Evolutionary conservation across 805 yeast genomes (phyloP).

Genomic region (Candida silvicultrix): DNA sequence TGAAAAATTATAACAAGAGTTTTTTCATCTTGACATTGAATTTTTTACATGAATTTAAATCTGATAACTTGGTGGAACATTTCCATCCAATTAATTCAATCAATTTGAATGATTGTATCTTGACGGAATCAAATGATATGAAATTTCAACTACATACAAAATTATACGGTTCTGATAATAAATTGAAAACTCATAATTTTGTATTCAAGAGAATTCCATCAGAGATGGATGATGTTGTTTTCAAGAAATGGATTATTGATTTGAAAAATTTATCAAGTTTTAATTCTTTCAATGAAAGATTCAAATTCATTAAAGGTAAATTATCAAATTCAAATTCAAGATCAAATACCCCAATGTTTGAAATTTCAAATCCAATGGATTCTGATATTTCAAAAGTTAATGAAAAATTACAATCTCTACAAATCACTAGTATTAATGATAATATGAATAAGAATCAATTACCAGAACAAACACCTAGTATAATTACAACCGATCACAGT

Average conservation of each 20-base stretch:
- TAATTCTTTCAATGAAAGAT: constrained; percentile 14
- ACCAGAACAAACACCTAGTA: background rate
- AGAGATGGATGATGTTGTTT: constrained; percentile 59
- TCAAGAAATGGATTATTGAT: constrained; percentile 74
- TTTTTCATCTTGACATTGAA: constrained; percentile 88
- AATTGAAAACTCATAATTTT: constrained; percentile 79
- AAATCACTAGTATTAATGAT: constrained; percentile 2
- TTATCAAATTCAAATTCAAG: constrained; percentile 11
- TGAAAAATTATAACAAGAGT: constrained; percentile 80
- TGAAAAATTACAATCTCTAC: constrained; percentile 16
- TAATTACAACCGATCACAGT: background rate
- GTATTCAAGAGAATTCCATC: constrained; percentile 59
- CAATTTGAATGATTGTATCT: constrained; percentile 67
- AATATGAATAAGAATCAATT: too few species aligned
- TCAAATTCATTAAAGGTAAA: constrained; percentile 5
- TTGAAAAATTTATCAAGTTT: constrained; percentile 54
- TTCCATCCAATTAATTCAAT: constrained; percentile 75
- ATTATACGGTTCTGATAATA: constrained; percentile 67
- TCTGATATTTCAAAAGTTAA: constrained; percentile 7
- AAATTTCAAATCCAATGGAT: constrained; percentile 17
- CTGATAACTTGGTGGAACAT: constrained; percentile 72
- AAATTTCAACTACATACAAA: constrained; percentile 53
- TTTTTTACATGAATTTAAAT: constrained; percentile 83
- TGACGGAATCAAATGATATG: constrained; percentile 73
- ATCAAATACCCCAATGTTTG: constrained; percentile 21